Base-by-base conservation (phyloP, 108 stramenopile species). In the Nannochloropsis oceanica region DNA sequence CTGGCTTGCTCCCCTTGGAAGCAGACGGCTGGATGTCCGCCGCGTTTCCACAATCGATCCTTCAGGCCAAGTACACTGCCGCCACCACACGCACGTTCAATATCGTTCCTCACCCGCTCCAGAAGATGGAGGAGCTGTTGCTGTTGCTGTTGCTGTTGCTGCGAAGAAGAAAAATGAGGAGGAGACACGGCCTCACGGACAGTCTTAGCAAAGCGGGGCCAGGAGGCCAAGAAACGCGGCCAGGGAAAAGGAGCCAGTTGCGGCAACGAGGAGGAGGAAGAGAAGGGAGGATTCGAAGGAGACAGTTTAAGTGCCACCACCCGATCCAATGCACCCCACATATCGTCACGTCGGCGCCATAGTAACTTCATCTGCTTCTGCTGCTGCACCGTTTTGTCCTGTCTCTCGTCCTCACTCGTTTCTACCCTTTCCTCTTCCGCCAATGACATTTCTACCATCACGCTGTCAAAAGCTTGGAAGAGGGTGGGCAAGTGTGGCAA, bases 21-120 rank as follows among this genome's bases (percentile, higher is more conserved):
- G 81, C 94, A 93, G n/a, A 94, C 87, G 80, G 89, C 80, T 42
- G 96, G 90, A 43, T 93, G 92, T 25, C 93, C 94, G 82, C 93
- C 91, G 82, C 86, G 87, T 89, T 95, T 93, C 93, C 93, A 94
- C 11, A 94, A 73, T 7, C 59, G 59, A 9, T 73, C n/a, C n/a
- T 73, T 73, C 59, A 73, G n/a, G 18, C 59, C 59, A 10, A n/a
- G 10, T 2, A 73, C 18, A 18, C 59, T n/a, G 5, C 59, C 59
- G 5, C n/a, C 59, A 7, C 22, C 59, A 73, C 59, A 73, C 18
- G 59, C 59, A n/a, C 59, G 59, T n/a, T 73, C 59, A n/a, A 73
- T 73, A 9, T 73, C 59, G 18, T 73, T 73, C n/a, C 59, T 10
- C 59, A 73, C n/a, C 59, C 59, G 18, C 22, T 73, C 59, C 59